phyloP scores from a whole-genome alignment of 2,329 filamentous ascomycete genomes.

The Exophiala bonariae region DNA sequence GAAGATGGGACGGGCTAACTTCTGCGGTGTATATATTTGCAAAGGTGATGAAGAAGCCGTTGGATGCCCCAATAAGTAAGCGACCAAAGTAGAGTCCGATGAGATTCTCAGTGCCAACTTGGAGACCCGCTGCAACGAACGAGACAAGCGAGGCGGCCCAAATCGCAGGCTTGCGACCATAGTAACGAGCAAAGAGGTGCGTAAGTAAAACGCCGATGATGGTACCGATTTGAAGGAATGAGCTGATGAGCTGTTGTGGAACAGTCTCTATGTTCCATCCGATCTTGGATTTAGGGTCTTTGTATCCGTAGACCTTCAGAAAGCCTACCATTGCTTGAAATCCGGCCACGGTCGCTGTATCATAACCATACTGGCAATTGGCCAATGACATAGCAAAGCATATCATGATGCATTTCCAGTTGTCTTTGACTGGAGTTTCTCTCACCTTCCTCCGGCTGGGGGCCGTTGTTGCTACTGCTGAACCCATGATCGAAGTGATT shows the following conservation, averaged over 20 bases:
- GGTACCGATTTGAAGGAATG: conserved; percentile 52
- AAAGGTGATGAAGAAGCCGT: conserved; percentile 48
- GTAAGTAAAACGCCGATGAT: conserved; percentile 51
- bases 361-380: conserved; percentile 52
- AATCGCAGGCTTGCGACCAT: conserved; percentile 47
- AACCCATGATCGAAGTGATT: too few species aligned
- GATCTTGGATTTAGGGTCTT: conserved; percentile 33
- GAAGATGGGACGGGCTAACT: conserved; percentile 46
- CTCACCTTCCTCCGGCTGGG: too few species aligned
- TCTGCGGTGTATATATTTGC: conserved; percentile 51
- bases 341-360: conserved; percentile 46
- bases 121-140: conserved; percentile 43
- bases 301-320: conserved; percentile 50
- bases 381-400: conserved; percentile 49
- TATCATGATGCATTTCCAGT: conserved; percentile 48
- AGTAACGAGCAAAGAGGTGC: conserved; percentile 47
- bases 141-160: conserved; percentile 50
- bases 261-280: conserved; percentile 33
- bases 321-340: conserved; percentile 55
- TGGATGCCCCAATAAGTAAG: conserved; percentile 43
- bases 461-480: too few species aligned
- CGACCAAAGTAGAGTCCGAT: conserved; percentile 48
- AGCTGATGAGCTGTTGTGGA: conserved; percentile 52
- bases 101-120: conserved; percentile 43
- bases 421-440: background rate